A percentile compares a stretch with the other conserved stretches of the same genome.
phyloP scores from a whole-genome alignment of 148 eudicot species.

The Beta vulgaris region DNA sequence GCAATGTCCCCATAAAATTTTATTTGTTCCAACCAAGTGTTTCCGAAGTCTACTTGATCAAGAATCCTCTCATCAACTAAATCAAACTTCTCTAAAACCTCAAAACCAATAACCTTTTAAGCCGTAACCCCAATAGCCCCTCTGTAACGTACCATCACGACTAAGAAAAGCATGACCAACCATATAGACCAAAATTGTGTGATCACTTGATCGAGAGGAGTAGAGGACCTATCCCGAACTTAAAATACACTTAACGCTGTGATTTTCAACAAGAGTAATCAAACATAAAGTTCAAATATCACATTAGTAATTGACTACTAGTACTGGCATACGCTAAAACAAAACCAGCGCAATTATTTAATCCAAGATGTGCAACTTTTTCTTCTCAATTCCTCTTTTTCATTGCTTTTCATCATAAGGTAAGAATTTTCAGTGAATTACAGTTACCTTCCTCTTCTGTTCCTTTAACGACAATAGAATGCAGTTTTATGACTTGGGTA shows the following conservation, averaged over 20 bases:
- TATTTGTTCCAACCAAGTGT: background rate
- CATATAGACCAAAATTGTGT: background rate
- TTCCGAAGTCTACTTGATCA: background rate
- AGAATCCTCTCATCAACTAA: background rate
- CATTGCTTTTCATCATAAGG: background rate
- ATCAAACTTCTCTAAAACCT: background rate
- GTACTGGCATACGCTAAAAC: background rate
- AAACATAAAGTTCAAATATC: background rate
- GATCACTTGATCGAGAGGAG: background rate
- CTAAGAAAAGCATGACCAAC: background rate
- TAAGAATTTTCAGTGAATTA: background rate
- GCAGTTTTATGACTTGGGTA: conserved; percentile 77
- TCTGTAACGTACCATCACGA: background rate
- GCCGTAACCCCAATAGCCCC: background rate
- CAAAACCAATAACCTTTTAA: background rate
- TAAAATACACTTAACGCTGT: background rate
- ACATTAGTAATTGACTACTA: background rate
- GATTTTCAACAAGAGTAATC: background rate
- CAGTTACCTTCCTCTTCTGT: conserved; percentile 86
- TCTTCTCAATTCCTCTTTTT: background rate
- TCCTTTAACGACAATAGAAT: conserved; percentile 73
- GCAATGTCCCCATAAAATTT: background rate
- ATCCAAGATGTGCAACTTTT: background rate
- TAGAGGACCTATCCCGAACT: background rate
- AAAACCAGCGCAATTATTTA: background rate